phyloP scores from a whole-genome alignment of 495 filamentous ascomycete genomes.

The Venustampulla echinocandica region DNA sequence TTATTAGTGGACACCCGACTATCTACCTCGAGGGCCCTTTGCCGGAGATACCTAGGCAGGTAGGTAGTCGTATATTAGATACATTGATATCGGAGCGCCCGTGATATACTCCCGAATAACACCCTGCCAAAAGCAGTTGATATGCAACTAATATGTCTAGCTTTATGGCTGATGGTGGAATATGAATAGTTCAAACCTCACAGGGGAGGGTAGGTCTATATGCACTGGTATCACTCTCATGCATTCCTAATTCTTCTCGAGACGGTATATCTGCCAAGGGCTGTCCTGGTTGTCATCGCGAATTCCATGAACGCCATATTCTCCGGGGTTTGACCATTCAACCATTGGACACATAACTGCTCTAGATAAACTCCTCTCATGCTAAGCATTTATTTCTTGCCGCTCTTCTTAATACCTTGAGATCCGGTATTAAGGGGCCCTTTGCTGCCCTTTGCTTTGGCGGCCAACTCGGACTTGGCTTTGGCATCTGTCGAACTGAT shows the following conservation, averaged over 20 bases:
- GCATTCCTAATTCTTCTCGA: neutral
- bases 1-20: no score
- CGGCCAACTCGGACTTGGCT: conserved; percentile 64
- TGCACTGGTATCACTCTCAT: neutral
- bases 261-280: conserved; percentile 1
- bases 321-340: conserved; percentile 11
- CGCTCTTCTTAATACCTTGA: conserved; percentile 86
- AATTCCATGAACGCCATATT: conserved; percentile 16
- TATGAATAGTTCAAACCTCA: no score
- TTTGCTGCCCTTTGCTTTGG: conserved; percentile 48
- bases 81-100: no score
- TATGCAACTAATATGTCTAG: no score
- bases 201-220: no score
- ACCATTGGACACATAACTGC: neutral
- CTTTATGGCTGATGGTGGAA: no score
- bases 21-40: no score
- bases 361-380: neutral
- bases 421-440: conserved; percentile 60
- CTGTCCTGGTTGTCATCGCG: neutral
- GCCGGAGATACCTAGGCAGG: no score
- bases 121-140: no score
- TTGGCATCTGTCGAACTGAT: conserved; percentile 52
- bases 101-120: no score
- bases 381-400: conserved; percentile 58
- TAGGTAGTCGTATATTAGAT: no score